Evolutionary conservation across 352 stramenopile species (phyloP).

Genomic region (Pelagophyceae sp.): DNA sequence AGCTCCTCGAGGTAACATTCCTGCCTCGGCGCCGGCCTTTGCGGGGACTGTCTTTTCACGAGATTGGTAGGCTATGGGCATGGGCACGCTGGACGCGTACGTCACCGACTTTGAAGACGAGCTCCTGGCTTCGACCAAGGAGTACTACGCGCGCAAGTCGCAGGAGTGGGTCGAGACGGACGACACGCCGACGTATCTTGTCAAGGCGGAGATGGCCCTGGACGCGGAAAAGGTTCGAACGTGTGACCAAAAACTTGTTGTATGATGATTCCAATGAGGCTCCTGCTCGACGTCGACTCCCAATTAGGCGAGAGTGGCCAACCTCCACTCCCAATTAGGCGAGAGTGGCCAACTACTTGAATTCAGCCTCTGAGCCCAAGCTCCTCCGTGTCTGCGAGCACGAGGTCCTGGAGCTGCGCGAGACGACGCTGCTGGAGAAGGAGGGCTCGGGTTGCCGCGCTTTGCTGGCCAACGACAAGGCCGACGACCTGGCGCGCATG

Average conservation of each 20-base stretch:
- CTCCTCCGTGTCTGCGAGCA: constrained; percentile 82
- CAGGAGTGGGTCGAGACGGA: constrained; percentile 93
- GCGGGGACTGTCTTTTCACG: no score
- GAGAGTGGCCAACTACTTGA: constrained; percentile 89
- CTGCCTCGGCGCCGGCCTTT: no score
- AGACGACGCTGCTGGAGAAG: constrained; percentile 93
- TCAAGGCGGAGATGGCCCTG: constrained; percentile 80
- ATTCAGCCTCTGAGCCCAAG: constrained; percentile 87
- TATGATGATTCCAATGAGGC: no score
- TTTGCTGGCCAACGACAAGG: constrained; percentile 91
- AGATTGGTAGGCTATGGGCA: constrained; percentile 94
- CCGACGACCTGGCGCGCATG: constrained; percentile 92
- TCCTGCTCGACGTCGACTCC: no score
- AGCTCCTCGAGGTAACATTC: constrained; percentile 97
- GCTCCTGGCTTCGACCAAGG: constrained; percentile 78
- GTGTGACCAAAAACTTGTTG: no score
- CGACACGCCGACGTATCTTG: constrained; percentile 93
- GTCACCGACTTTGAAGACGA: constrained; percentile 83
- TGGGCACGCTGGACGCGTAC: constrained; percentile 87
- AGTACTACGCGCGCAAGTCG: constrained; percentile 91
- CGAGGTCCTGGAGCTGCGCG: constrained; percentile 82
- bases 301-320: no score
- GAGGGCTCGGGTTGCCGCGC: constrained; percentile 90
- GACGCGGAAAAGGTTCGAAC: constrained; percentile 59
- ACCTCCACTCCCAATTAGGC: no score